phyloP scores from a whole-genome alignment of 164 flowering plant genomes.

The Berberis vulgaris region DNA sequence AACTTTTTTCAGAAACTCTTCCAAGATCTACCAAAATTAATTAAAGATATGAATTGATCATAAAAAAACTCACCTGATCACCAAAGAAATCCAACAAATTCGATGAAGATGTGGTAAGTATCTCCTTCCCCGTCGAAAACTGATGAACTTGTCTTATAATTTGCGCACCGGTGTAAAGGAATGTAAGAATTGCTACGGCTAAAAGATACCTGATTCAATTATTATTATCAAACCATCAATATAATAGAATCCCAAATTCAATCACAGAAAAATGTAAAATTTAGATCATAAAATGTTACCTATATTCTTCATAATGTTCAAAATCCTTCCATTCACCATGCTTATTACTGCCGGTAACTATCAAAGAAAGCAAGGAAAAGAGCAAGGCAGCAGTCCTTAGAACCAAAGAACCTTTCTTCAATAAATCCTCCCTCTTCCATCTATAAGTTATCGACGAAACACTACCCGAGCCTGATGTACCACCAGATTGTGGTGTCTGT shows the following conservation, averaged over 20 bases:
- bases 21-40: too few relatives aligned
- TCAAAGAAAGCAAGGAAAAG: slow-evolving; percentile 58
- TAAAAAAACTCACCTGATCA: too few relatives aligned
- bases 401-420: slow-evolving; percentile 39
- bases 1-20: too few relatives aligned
- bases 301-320: too few relatives aligned
- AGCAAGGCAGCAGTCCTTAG: slow-evolving; percentile 36
- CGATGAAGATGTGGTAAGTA: too few relatives aligned
- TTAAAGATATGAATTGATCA: too few relatives aligned
- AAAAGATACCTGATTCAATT: too few relatives aligned
- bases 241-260: too few relatives aligned
- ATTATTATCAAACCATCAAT: too few relatives aligned
- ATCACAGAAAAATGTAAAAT: too few relatives aligned
- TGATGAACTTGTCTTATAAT: slow-evolving; percentile 34
- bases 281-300: too few relatives aligned
- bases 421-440: slow-evolving; percentile 67
- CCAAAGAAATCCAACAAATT: slow-evolving; percentile 15
- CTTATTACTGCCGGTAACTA: slow-evolving; percentile 60
- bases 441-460: slow-evolving; percentile 38
- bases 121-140: slow-evolving; percentile 12
- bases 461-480: slow-evolving; percentile 5
- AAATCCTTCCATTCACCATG: slow-evolving; percentile 45
- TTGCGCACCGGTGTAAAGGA: slow-evolving; percentile 19
- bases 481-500: slow-evolving; percentile 5
- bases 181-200: too few relatives aligned